Evolutionary conservation across 2,329 filamentous ascomycete species (phyloP), one percentile per base, ranked within the genome.

Genomic region (Catunica adiposa): DNA sequence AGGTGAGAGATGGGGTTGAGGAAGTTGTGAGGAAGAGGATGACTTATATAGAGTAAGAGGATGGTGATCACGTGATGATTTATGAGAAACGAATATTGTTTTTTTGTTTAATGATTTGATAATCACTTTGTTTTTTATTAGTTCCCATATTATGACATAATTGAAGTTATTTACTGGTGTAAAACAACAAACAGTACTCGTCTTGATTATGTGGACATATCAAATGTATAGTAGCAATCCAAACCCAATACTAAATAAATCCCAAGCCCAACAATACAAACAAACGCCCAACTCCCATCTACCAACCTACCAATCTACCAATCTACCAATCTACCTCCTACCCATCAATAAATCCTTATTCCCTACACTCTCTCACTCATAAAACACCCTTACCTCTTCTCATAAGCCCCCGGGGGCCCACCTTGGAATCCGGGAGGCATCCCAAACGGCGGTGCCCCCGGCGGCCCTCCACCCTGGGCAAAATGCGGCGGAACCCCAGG

Each of bases 1-100:
- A 79, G 62, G 76, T 80, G 20, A 68, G 77, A 25, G 77, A 80
- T 60, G 76, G 77, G 2, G 74, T 80, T 2, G 75, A 72, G 14
- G 77, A 80, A 29, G 72, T 80, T 51, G 73, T 80, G 48, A 70
- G 66, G 38, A 70, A 70, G 58, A 66, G 65, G 53, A 11, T 38
- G 17, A 29, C 26, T 15, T 15, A n/a, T 15, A 31, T 46, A 7
- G 42, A 34, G 42, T 34, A 23, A n/a, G 42, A 29, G 1, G 17
- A 17, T 23, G 17, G 50, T 17, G 34, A 25, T 14, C 9, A 34
- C 17, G 26, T 26, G 48, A 40, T 31, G 51, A 25, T 25, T 40
- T 57, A 52, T 57, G 23, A 53, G 23, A 25, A 34, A 29, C 14
- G 20, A 23, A n/a, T 51, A 17, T 34, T 34, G 5, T 34, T 5